Conservation (phyloP, 805 yeast species). For the Priceomyces carsonii region DNA sequence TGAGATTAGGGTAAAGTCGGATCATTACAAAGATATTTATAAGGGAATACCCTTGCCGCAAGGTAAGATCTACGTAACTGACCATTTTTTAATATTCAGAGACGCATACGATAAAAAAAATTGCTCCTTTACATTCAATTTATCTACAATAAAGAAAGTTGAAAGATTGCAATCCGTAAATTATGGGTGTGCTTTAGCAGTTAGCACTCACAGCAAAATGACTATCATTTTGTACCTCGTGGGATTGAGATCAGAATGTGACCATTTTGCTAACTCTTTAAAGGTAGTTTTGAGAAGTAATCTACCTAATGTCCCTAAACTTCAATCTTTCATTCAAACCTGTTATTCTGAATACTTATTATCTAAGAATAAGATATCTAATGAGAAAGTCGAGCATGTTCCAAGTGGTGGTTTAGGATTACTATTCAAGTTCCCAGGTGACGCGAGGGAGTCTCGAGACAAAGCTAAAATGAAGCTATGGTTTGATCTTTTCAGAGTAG, state of each 20-base stretch:
- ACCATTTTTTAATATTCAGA: conserved; percentile 72
- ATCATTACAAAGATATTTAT: conserved; percentile 19
- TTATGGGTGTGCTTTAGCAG: conserved; percentile 74
- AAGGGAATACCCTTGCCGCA: conserved; percentile 35
- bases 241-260: conserved; percentile 78
- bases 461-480: conserved; percentile 86
- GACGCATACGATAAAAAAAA: conserved; percentile 68
- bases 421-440: conserved; percentile 86
- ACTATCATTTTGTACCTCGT: conserved; percentile 69
- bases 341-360: conserved; percentile 85
- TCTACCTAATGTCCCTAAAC: conserved; percentile 56
- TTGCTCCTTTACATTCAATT: conserved; percentile 68
- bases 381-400: conserved; percentile 47
- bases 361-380: conserved; percentile 52
- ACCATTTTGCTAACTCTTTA: conserved; percentile 70
- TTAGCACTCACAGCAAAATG: conserved; percentile 67
- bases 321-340: conserved; percentile 65
- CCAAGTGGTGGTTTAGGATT: conserved; percentile 89
- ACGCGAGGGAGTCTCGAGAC: conserved; percentile 72
- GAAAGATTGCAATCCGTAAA: conserved; percentile 80
- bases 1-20: conserved; percentile 45
- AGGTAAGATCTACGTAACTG: conserved; percentile 72
- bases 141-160: conserved; percentile 78
- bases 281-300: conserved; percentile 64
- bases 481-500: conserved; percentile 84